Base-by-base conservation (phyloP, 176 grass and related monocot species). In the Neostapfia colusana region DNA sequence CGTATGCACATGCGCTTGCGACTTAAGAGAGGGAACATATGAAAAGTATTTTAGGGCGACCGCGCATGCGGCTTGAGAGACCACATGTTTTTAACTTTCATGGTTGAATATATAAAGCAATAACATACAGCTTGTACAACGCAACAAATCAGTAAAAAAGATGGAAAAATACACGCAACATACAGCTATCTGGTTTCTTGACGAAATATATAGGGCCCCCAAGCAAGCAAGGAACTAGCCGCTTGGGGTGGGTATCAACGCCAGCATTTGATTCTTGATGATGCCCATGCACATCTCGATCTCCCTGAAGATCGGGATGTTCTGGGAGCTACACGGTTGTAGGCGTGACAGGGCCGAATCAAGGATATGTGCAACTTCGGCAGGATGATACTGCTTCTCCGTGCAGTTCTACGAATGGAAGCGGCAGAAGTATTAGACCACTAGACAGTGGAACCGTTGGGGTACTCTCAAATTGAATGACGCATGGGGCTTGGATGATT, bases 251-350 rank as follows among this genome's bases (percentile, higher is more conserved):
- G 95, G 95, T 88, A 98, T 84, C 45, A 94, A 69, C 27, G 91
- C 82, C 73, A 99, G 80, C 91, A 99, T 95, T 62, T 92, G 89
- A 58, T 94, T 92, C 49, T 95, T 99, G 60, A 94, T 95, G 60
- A 92, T 92, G 17, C 91, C 87, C 91, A 99, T 90, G 74, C 73
- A 94, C 65, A 69, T 86, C 80, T 99, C 95, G 4, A 99, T 99
- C 69, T 95, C 95, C 73, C 82, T 73, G 79, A 92, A 99, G 75
- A 91, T 81, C 2, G 76, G 76, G 4, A 88, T 56, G 21, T 90
- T 99, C 48, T 90, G 82, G 16, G 87, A 82, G 79, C 91, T 92
- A 74, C 91, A 77, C 2, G 95, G 91, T 8, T 95, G 95, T 69
- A 99, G 58, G 65, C 91, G 81, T 12, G 87, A 75, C 31, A 99